These are phyloP conservation scores for Cystofilobasidium macerans DNA, from an alignment of 768 basidiomycete species.

Conservation along the genomic window DNA sequence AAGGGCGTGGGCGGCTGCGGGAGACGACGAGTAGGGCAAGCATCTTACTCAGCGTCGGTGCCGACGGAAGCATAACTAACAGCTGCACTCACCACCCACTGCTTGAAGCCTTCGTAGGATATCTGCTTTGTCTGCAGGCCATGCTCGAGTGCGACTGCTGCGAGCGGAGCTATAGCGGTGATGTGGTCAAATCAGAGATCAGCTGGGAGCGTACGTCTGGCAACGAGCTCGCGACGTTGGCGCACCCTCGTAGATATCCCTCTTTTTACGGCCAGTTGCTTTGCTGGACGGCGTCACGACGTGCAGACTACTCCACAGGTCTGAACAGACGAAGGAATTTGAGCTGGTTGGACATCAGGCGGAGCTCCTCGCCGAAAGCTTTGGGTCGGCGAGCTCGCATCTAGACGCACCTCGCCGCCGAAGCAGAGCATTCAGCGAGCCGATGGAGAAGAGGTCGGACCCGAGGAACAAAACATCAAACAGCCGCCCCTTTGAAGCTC, in stretches of 20 bases:
- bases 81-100: conserved; percentile 49
- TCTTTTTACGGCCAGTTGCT: conserved; percentile 50
- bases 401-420: conserved; percentile 48
- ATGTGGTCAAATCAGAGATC: too few species aligned
- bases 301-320: conserved; percentile 60
- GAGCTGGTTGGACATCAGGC: not conserved
- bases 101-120: conserved; percentile 53
- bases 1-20: conserved; percentile 43
- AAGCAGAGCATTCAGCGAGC: conserved; percentile 55
- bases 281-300: conserved; percentile 65
- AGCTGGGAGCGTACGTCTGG: too few species aligned
- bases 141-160: conserved; percentile 51
- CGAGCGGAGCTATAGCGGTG: conserved; percentile 48
- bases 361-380: too few species aligned
- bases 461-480: conserved; percentile 81
- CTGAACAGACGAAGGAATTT: conserved; percentile 40
- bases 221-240: not conserved
- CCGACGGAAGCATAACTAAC: conserved; percentile 7
- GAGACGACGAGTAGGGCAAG: conserved; percentile 22
- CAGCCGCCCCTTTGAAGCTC: conserved; percentile 30
- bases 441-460: conserved; percentile 76
- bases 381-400: not conserved
- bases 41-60: conserved; percentile 31
- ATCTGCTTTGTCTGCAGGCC: conserved; percentile 51
- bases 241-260: conserved; percentile 10